Base-by-base conservation (phyloP, 2,329 filamentous ascomycete species). In the Penicillium janthinellum region DNA sequence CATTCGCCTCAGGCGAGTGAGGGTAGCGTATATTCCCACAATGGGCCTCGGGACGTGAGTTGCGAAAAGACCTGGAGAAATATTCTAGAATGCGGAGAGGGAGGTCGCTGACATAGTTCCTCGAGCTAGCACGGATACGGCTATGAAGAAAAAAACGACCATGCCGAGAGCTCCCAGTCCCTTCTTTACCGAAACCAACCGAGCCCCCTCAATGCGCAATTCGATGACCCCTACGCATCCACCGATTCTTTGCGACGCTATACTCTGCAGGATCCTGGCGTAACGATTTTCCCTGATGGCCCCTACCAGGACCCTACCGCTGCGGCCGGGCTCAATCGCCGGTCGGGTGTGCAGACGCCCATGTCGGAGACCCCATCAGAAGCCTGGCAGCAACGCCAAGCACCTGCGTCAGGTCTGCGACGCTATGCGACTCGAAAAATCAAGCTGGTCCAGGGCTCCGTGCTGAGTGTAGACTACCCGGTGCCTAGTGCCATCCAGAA, bases 401-500 rank as follows among this genome's bases (percentile, higher is more conserved):
- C 89, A 66, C 86, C 89, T 52, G 74, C 75, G 39, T 63, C 70
- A 22, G 69, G 71, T 5, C 84, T 98, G 69, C 94, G 94, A 81
- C 91, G 95, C 66, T 96, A 92, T 81, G 90, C 91, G 66, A 98
- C 95, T 59, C 88, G 95, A 79, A 98, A 97, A 81, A 91, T 99
- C 79, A 98, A 98, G 85, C 90, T 99, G 58, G 92, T 96, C 20
- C 93, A 98, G 80, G 94, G 95, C 72, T 94, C 92, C 71, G 94
- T 98, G 66, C 85, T 99, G 77, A 96, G 92, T 78, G 90, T 96
- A 71, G 94, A 98, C 79, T 97, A 99, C 76, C 94, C 94, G 2
- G 95, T 98, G 15, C 95, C 95, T 56, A 96, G 91, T 75, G 94
- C 95, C 69, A 97, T 99, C 77, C 92, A 96, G 78, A 98, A 99